phyloP scores from a whole-genome alignment of 2,329 filamentous ascomycete species.

The Myriangium duriaei region DNA sequence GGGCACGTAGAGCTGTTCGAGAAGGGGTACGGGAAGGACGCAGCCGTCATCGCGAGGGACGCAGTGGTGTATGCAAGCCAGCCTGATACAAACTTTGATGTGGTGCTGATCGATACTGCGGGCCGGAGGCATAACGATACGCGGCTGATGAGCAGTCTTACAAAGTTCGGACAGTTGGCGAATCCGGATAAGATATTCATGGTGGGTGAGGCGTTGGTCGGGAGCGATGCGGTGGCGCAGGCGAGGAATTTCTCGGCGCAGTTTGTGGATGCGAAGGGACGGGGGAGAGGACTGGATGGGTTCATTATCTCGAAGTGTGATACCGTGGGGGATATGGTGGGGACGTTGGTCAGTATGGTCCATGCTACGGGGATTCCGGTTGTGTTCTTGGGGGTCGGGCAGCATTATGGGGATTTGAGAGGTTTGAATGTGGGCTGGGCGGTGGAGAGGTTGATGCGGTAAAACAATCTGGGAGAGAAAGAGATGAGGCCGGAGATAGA shows the following conservation, averaged over 20 bases:
- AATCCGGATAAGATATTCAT: slow-evolving; percentile 97
- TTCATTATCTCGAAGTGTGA: slow-evolving; percentile 99
- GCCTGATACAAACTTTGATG: slow-evolving; percentile 54
- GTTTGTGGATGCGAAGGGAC: slow-evolving; percentile 41
- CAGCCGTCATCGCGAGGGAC: slow-evolving; percentile 87
- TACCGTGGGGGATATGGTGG: slow-evolving; percentile 98
- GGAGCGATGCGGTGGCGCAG: slow-evolving; percentile 89
- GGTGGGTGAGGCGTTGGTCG: slow-evolving; percentile 87
- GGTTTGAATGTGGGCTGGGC: slow-evolving; percentile 53
- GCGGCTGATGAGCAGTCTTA: slow-evolving; percentile 87
- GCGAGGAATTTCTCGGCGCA: slow-evolving; percentile 91
- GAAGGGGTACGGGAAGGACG: slow-evolving; percentile 95
- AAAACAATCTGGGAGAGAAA: slow-evolving; percentile 6
- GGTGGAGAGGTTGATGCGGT: slow-evolving; percentile 47
- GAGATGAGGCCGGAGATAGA: not conserved
- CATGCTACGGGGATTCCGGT: slow-evolving; percentile 95
- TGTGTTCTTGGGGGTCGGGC: slow-evolving; percentile 69
- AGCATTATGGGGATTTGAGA: slow-evolving; percentile 54
- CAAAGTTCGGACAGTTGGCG: slow-evolving; percentile 95
- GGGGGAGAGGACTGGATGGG: slow-evolving; percentile 71
- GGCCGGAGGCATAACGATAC: slow-evolving; percentile 91
- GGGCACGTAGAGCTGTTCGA: slow-evolving; percentile 85
- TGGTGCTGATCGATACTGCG: slow-evolving; percentile 93
- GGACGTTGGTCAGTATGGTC: slow-evolving; percentile 89
- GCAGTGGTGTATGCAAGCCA: slow-evolving; percentile 70